phyloP scores from a whole-genome alignment of 2,329 filamentous ascomycete genomes.

The Dothistroma pini region DNA sequence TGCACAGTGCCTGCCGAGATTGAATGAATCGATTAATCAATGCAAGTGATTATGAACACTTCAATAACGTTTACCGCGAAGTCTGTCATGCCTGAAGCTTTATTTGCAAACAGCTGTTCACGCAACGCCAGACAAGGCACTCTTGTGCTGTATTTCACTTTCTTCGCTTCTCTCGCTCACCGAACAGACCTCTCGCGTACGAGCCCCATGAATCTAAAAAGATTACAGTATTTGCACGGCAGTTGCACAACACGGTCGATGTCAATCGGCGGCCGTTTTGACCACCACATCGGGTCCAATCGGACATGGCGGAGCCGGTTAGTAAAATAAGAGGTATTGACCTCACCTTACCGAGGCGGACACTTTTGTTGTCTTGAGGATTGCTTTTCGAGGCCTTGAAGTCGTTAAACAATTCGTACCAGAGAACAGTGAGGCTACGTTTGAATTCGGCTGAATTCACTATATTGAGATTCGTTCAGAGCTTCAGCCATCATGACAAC shows the following conservation, averaged over 20 bases:
- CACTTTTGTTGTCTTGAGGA: neutral
- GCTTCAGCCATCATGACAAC: constrained; percentile 14
- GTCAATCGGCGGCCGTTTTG: neutral
- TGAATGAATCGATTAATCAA: neutral
- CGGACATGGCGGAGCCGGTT: neutral
- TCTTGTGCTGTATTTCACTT: no score
- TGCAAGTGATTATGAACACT: neutral
- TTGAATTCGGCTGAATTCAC: no score
- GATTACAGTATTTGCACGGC: neutral
- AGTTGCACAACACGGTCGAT: neutral
- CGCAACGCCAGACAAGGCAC: no score
- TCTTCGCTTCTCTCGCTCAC: neutral
- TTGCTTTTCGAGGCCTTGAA: no score
- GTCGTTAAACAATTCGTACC: no score
- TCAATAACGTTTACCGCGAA: neutral
- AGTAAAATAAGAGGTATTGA: neutral
- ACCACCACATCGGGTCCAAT: neutral
- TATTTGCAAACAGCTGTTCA: no score
- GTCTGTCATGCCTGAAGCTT: neutral
- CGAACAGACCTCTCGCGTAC: neutral
- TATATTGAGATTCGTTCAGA: neutral
- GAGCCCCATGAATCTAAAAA: neutral
- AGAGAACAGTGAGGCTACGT: no score
- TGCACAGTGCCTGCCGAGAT: neutral
- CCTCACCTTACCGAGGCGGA: neutral